These are phyloP conservation scores for Xerocomus nothofagi DNA, from an alignment of 1,284 basidiomycete species.

Conservation along the genomic window DNA sequence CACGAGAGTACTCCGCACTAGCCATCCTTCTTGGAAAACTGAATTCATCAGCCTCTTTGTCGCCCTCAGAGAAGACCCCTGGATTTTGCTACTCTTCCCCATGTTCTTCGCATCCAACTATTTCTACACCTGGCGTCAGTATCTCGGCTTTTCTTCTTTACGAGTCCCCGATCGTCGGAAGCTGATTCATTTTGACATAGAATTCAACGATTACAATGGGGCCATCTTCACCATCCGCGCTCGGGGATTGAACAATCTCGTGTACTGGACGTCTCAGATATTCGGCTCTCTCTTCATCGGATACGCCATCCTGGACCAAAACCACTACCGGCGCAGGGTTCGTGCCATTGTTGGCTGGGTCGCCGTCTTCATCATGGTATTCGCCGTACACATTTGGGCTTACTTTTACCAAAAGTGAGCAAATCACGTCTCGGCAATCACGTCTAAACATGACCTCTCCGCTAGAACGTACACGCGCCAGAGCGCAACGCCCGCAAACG, in stretches of 20 bases:
- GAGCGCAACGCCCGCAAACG: background rate
- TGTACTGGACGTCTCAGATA: conserved; percentile 42
- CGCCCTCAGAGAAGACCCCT: conserved; percentile 37
- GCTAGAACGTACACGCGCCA: conserved; percentile 29
- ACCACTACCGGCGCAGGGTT: conserved; percentile 40
- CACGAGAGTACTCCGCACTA: conserved; percentile 29
- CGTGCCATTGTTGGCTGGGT: conserved; percentile 52
- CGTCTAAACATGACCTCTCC: background rate
- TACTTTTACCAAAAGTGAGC: conserved; percentile 54
- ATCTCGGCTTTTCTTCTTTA: background rate
- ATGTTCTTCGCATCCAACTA: conserved; percentile 42
- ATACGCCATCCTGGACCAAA: conserved; percentile 43
- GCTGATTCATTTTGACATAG: conserved; percentile 15
- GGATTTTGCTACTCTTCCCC: conserved; percentile 40
- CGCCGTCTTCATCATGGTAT: conserved; percentile 48
- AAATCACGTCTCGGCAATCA: background rate
- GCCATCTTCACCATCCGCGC: conserved; percentile 42
- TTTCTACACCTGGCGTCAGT: conserved; percentile 41
- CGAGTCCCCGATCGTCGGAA: background rate
- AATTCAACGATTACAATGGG: conserved; percentile 43
- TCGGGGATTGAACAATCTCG: conserved; percentile 39
- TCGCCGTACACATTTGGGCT: conserved; percentile 51
- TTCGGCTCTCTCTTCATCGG: conserved; percentile 42
- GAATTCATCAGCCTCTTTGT: conserved; percentile 38
- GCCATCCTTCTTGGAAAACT: conserved; percentile 38